A percentile compares a stretch with the other conserved stretches of the same genome.
Conservation (phyloP, 345 rosid genomes). For the Camelina neglecta region DNA sequence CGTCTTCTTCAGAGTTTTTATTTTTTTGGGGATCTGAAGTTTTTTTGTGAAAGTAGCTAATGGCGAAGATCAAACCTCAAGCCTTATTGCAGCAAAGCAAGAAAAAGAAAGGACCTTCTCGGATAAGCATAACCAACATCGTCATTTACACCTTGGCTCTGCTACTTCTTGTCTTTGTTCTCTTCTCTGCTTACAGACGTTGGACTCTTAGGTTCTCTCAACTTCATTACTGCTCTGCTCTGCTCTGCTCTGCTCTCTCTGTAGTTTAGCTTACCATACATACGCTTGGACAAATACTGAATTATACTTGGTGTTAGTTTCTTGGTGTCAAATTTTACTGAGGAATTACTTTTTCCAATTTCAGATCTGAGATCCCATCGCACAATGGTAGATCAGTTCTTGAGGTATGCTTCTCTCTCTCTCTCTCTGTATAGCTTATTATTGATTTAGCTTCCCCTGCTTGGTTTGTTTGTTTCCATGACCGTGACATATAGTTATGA, state of each 20-base stretch:
- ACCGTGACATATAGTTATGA: background rate
- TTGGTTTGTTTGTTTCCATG: slow-evolving; percentile 6
- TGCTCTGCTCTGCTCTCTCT: no score
- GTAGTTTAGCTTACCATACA: no score
- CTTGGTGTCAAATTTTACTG: background rate
- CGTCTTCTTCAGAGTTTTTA: background rate
- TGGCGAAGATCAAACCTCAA: slow-evolving; percentile 87
- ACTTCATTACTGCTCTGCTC: background rate
- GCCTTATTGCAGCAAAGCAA: slow-evolving; percentile 78
- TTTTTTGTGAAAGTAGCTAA: slow-evolving; percentile 17
- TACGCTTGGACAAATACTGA: no score
- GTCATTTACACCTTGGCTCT: slow-evolving; percentile 51
- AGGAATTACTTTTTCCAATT: slow-evolving; percentile 27
- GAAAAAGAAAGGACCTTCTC: slow-evolving; percentile 71
- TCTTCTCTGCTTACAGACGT: slow-evolving; percentile 62
- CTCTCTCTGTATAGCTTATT: no score
- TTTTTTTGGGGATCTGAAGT: slow-evolving; percentile 34
- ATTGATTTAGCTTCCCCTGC: background rate
- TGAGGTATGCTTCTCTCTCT: slow-evolving; percentile 48
- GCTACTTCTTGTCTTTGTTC: slow-evolving; percentile 54
- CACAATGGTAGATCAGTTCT: slow-evolving; percentile 48
- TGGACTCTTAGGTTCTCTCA: slow-evolving; percentile 64
- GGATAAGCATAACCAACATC: slow-evolving; percentile 57
- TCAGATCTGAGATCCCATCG: slow-evolving; percentile 59
- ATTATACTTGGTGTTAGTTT: background rate